Conservation (phyloP, 768 basidiomycete species). For the Pleurotus djamor region DNA sequence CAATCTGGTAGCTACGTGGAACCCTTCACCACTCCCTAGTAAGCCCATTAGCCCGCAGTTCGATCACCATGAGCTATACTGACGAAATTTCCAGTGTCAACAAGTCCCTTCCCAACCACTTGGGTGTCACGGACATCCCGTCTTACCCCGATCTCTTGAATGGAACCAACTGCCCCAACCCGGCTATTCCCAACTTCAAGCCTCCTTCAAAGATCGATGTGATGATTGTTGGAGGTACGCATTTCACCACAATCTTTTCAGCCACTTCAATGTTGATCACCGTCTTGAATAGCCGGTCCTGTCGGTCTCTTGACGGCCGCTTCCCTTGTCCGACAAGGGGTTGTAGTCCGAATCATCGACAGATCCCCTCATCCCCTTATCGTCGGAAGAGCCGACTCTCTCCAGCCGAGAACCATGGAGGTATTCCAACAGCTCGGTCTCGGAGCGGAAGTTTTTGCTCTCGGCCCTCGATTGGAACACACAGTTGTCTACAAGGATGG, state of each 20-base stretch:
- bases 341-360: slow-evolving; percentile 43
- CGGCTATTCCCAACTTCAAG: slow-evolving; percentile 5
- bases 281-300: background rate
- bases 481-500: slow-evolving; percentile 9
- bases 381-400: slow-evolving; percentile 54
- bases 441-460: slow-evolving; percentile 4
- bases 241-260: slow-evolving; percentile 17
- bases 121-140: slow-evolving; percentile 1
- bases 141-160: slow-evolving; percentile 5
- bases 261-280: background rate
- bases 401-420: slow-evolving; percentile 54
- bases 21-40: slow-evolving; percentile 2
- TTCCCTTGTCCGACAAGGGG: slow-evolving; percentile 39
- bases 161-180: slow-evolving; percentile 7
- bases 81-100: background rate
- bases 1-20: background rate
- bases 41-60: background rate
- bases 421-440: slow-evolving; percentile 32
- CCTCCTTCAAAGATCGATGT: slow-evolving; percentile 36
- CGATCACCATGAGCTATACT: too few species aligned
- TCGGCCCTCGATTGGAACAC: slow-evolving; percentile 8
- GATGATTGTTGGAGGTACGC: slow-evolving; percentile 47
- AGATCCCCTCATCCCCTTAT: slow-evolving; percentile 13
- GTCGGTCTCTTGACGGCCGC: slow-evolving; percentile 34
- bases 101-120: slow-evolving; percentile 6